These are phyloP conservation scores for Asterochloris erici DNA, from an alignment of 139 green algal genomes.

Conservation along the genomic window DNA sequence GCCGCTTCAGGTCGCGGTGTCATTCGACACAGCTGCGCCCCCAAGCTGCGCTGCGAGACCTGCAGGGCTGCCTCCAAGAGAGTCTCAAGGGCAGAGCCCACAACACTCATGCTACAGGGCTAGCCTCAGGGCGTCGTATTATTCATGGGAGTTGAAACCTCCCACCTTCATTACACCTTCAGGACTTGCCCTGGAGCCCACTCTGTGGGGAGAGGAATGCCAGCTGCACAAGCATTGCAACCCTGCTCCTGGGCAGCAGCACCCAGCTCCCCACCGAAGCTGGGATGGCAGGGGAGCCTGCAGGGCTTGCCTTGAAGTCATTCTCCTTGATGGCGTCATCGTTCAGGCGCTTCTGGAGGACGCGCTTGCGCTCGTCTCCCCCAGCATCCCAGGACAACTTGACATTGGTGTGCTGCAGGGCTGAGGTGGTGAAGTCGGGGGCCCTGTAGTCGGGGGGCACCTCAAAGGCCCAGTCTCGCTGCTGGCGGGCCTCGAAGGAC, in stretches of 20 bases:
- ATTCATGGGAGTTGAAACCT: too few species aligned
- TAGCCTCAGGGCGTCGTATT: too few species aligned
- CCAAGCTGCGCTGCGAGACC: too few species aligned
- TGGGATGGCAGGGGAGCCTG: not conserved
- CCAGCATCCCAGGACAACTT: conserved; percentile 92
- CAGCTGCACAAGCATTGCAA: too few species aligned
- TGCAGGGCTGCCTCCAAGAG: too few species aligned
- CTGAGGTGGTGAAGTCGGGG: conserved; percentile 68
- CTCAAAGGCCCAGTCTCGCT: conserved; percentile 54
- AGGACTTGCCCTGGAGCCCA: too few species aligned
- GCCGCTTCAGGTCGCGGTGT: too few species aligned
- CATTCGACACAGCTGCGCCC: too few species aligned
- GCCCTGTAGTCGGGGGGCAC: conserved; percentile 72
- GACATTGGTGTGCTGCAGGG: conserved; percentile 88
- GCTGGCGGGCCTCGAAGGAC: conserved; percentile 21
- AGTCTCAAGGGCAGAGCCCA: too few species aligned
- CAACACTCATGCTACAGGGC: too few species aligned
- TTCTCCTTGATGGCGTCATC: conserved; percentile 84
- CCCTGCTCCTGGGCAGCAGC: not conserved
- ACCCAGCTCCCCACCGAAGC: not conserved
- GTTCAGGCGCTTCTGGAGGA: conserved; percentile 52
- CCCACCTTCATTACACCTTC: too few species aligned
- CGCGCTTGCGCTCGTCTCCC: conserved; percentile 63
- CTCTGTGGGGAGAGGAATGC: too few species aligned
- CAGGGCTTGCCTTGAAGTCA: conserved; percentile 65